Evolutionary conservation across 495 filamentous ascomycete genomes (phyloP), one percentile per base, ranked within the genome.

Genomic region (Penicillium atrosanguineum): DNA sequence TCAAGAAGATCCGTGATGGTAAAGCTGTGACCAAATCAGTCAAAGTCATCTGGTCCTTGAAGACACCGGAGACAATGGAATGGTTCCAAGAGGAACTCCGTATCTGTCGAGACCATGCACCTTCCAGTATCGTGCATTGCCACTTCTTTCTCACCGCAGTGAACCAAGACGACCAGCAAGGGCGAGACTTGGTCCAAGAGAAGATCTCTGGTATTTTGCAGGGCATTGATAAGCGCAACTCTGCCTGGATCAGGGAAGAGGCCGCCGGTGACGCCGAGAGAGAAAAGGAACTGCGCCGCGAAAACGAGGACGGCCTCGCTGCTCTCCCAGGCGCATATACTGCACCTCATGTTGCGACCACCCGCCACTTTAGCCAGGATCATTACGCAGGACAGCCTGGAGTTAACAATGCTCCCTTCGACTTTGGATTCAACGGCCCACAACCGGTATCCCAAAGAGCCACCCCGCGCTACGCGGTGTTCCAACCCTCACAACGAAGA

Each of bases 1-100:
- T 96, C 73, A 95, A 96, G 75, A 87, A 91, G 54, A 95, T 97
- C 82, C 85, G 88, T 16, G 90, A 95, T 62, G 87, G 89, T 16
- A 95, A 96, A 60, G 94, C 93, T 29, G 88, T 96, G 48, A 96
- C 92, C 15, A 89, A 85, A 69, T 88, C 87, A 48, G 86, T 97
- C 25, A 86, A 91, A 19, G 88, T 97, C 6, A 82, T 97, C 12
- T 97, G 93, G 93, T 85, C 91, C 18, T 74, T 97, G 43, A 93
- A 92, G 67, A 83, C 86, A 47, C 82, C 89, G 34, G 93, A 96
- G 70, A 90, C 89, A 7, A 91, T 97, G 82, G 91, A 95, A 67
- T 97, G 93, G 93, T 97, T 97, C 79, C 88, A 89, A 65, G 93
- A 97, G 73, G 94, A 96, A 67, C 78, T 97, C 40, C 79, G 90